Base-by-base conservation (phyloP, 2,329 filamentous ascomycete genomes). In the Xylaria digitata region DNA sequence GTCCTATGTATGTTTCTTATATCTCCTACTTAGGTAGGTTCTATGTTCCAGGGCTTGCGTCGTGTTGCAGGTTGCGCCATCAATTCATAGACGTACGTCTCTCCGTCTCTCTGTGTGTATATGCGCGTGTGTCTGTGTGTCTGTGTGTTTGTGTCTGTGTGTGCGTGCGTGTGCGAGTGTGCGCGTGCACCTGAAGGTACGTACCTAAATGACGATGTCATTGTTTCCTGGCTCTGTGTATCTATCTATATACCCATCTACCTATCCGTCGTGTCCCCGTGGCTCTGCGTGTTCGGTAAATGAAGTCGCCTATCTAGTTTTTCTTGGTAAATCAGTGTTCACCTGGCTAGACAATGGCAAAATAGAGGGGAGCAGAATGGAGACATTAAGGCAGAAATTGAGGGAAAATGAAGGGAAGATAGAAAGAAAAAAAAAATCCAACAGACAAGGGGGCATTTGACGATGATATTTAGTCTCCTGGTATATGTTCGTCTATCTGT, bases 251-350 rank as follows among this genome's bases (percentile, higher is more conserved):
- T 60, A 57, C 48, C 50, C 32, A 23, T 56, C 49, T 62, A 46
- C 58, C 66, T 70, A 65, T 66, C 60, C 63, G 21, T 30, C 54
- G 67, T 53, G 58, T 62, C 50, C 65, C 62, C 64, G 55, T 63
- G 65, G 61, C 57, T 59, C 40, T 63, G 46, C 61, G 56, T 56
- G 50, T 49, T 46, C 54, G 37, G 57, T 26, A 48, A 21, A 50
- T 42, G 55, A 30, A 53, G 52, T 32, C 13, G 13, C 37, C 37
- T 40, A 23, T 30, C 26, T 26, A 26, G 58, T 34, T 50, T 40
- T 43, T 23, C 6, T 37, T 56, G 9, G 30, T 57, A 54, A 15
- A 60, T 43, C 45, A 30, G 40, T 58, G 50, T 23, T 54, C 34
- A 26, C n/a, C 32, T 50, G 55, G 57, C 49, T 46, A 23, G 59